A percentile compares a stretch with the other conserved stretches of the same genome.
Conservation (phyloP, 352 stramenopile species). For the Paralagenidium karlingii region DNA sequence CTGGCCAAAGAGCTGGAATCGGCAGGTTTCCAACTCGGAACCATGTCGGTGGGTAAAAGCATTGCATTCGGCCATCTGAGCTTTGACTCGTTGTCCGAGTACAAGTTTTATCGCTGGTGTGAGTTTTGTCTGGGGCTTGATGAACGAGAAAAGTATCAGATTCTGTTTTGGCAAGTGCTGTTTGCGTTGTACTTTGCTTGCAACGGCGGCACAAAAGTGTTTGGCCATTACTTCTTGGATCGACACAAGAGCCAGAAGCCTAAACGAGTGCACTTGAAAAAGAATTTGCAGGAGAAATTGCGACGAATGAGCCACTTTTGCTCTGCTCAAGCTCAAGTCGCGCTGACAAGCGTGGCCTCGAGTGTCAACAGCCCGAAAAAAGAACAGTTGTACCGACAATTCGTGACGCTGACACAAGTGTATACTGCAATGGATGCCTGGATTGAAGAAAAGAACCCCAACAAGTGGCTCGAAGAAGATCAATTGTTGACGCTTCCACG, state of each 20-base stretch:
- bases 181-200: slow-evolving; percentile 63
- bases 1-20: slow-evolving; percentile 25
- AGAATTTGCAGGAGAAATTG: slow-evolving; percentile 39
- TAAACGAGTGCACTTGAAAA: slow-evolving; percentile 30
- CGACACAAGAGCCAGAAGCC: slow-evolving; percentile 13
- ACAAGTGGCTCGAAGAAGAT: slow-evolving; percentile 63
- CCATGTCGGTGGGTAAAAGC: slow-evolving; percentile 2
- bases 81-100: slow-evolving; percentile 45
- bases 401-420: slow-evolving; percentile 41
- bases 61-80: slow-evolving; percentile 28
- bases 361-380: slow-evolving; percentile 8
- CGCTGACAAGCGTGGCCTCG: slow-evolving; percentile 23
- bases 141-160: slow-evolving; percentile 27
- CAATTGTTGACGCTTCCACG: slow-evolving; percentile 51
- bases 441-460: slow-evolving; percentile 71
- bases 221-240: slow-evolving; percentile 52
- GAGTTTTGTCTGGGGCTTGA: slow-evolving; percentile 47
- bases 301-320: slow-evolving; percentile 39
- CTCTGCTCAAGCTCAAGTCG: slow-evolving; percentile 49
- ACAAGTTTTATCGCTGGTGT: slow-evolving; percentile 56
- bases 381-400: slow-evolving; percentile 35
- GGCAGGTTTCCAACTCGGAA: slow-evolving; percentile 13
- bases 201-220: slow-evolving; percentile 25
- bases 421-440: slow-evolving; percentile 80
- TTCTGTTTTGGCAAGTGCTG: slow-evolving; percentile 62